Percentiles rank a stretch among this genome's conserved stretches.
Conservation (phyloP, 2,329 filamentous ascomycete genomes). For the Neofusicoccum kwambonambiense region DNA sequence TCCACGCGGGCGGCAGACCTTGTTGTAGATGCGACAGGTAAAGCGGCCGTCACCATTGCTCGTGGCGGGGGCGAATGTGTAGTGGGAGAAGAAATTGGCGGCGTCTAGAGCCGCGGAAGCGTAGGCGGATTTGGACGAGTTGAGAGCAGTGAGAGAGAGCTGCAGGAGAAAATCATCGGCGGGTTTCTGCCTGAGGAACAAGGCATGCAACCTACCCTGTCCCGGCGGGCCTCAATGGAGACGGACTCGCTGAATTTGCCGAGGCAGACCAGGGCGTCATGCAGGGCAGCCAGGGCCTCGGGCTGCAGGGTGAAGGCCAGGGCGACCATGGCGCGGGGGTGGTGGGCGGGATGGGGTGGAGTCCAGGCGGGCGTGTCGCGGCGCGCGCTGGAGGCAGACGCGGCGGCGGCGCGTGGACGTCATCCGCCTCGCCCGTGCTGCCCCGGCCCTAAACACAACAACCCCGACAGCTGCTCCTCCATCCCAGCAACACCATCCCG, state of each 20-base stretch:
- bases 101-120: constrained; percentile 68
- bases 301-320: constrained; percentile 72
- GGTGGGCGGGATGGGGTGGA: neutral
- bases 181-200: constrained; percentile 17
- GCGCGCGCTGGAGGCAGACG: neutral
- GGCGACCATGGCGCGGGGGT: constrained; percentile 39
- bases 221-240: constrained; percentile 68
- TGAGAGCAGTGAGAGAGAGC: constrained; percentile 73
- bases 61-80: constrained; percentile 57
- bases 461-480: constrained; percentile 20
- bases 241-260: constrained; percentile 79
- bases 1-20: constrained; percentile 44
- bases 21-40: constrained; percentile 72
- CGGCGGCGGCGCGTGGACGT: constrained; percentile 10
- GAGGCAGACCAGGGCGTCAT: constrained; percentile 72
- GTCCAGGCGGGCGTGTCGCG: constrained; percentile 8
- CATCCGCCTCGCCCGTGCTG: constrained; percentile 7
- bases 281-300: constrained; percentile 67
- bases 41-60: constrained; percentile 53
- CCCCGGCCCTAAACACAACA: constrained; percentile 1
- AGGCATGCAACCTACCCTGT: constrained; percentile 53
- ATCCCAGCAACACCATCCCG: neutral
- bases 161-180: constrained; percentile 33
- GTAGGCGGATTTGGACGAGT: constrained; percentile 78
- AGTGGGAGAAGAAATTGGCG: constrained; percentile 69